phyloP scores from a whole-genome alignment of 768 basidiomycete genomes.

The Russula sp. region DNA sequence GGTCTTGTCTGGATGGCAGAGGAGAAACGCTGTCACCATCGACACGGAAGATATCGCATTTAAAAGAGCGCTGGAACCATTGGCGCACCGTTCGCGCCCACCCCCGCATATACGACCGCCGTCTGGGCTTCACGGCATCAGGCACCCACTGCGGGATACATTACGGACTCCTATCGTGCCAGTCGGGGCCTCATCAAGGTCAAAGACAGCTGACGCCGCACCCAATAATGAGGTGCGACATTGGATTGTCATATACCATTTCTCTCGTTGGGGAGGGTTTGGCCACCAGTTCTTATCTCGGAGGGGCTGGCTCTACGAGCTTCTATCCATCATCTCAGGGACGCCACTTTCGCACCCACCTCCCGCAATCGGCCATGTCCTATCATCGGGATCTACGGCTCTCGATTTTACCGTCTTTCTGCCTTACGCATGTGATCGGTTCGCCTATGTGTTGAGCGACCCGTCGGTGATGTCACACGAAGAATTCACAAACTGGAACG shows the following conservation, averaged over 20 bases:
- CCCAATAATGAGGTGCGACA: constrained; percentile 19
- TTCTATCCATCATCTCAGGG: constrained; percentile 39
- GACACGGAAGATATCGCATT: constrained; percentile 38
- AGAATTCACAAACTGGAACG: constrained; percentile 36
- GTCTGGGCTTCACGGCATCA: neutral
- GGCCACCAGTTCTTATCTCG: constrained; percentile 45
- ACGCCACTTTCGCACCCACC: constrained; percentile 30
- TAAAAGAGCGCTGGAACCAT: constrained; percentile 21
- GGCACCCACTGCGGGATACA: neutral
- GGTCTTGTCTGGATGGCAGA: constrained; percentile 36
- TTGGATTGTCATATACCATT: constrained; percentile 37
- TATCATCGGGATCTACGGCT: constrained; percentile 40
- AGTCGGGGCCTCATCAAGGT: neutral
- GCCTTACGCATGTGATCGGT: constrained; percentile 20
- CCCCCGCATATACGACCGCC: neutral
- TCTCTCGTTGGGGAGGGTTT: constrained; percentile 52
- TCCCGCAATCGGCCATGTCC: constrained; percentile 34
- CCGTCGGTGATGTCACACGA: constrained; percentile 39
- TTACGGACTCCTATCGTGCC: neutral
- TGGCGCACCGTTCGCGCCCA: neutral
- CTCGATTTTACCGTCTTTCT: constrained; percentile 35
- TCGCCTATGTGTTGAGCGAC: constrained; percentile 37
- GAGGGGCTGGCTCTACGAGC: constrained; percentile 56
- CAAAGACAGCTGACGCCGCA: neutral
- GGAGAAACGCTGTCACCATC: constrained; percentile 34